A percentile compares a stretch with the other conserved stretches of the same genome.
phyloP scores from a whole-genome alignment of 108 stramenopile genomes.

The Epipyxis sp. region DNA sequence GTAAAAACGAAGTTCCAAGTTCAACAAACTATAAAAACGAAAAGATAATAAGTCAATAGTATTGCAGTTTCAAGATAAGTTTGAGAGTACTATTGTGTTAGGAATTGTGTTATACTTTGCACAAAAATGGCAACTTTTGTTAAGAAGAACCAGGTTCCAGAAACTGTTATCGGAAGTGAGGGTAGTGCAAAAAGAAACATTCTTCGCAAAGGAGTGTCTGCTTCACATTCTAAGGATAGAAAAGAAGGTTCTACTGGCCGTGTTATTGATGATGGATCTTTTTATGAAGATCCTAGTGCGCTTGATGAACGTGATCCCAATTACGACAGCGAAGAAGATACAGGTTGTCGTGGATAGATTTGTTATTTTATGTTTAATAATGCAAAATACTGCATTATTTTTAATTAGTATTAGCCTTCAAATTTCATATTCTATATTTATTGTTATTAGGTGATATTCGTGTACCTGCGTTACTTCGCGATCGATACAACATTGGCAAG shows the following conservation, averaged over 20 bases:
- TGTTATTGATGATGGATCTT: conserved; percentile 34
- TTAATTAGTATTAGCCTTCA: conserved; percentile 72
- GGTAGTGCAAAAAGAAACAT: conserved; percentile 25
- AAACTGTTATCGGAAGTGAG: conserved; percentile 3
- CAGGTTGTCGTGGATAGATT: conserved; percentile 60
- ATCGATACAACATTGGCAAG: not conserved
- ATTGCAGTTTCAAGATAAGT: too few relatives aligned
- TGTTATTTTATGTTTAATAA: conserved; percentile 33
- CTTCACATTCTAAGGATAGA: not conserved
- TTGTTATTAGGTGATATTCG: not conserved
- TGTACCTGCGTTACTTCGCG: not conserved
- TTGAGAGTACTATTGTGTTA: too few relatives aligned
- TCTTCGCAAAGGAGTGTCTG: conserved; percentile 1
- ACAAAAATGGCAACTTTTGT: not conserved
- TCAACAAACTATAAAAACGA: too few relatives aligned
- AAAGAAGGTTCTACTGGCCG: not conserved
- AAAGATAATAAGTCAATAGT: too few relatives aligned
- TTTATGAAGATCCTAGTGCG: conserved; percentile 49
- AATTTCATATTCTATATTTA: conserved; percentile 67
- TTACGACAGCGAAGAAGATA: conserved; percentile 66
- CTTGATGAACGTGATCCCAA: conserved; percentile 74
- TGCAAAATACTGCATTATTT: conserved; percentile 38
- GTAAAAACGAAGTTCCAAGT: too few relatives aligned
- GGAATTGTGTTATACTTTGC: too few relatives aligned
- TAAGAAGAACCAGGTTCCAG: conserved; percentile 14